phyloP scores from a whole-genome alignment of 73 alveolate species.

The Paramecium octaurelia region DNA sequence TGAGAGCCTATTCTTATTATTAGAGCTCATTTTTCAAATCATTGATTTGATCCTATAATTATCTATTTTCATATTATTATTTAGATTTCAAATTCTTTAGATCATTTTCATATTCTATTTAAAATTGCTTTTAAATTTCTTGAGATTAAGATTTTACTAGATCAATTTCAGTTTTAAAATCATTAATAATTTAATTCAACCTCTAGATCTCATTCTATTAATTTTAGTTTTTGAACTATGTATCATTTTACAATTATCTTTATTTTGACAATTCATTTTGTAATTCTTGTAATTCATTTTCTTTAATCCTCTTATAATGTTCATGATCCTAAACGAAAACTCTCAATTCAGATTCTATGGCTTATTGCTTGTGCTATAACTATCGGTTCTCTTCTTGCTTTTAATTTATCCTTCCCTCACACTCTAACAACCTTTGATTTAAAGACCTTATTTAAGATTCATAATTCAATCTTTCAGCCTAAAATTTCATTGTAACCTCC shows the following conservation, averaged over 20 bases:
- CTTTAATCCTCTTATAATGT: background rate
- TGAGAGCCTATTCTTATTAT: background rate
- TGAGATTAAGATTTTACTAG: background rate
- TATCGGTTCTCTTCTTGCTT: background rate
- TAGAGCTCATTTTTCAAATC: background rate
- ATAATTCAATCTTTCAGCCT: slow-evolving; percentile 7
- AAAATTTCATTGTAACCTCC: background rate
- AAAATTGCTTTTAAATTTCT: background rate
- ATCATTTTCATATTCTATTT: background rate
- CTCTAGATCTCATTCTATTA: background rate
- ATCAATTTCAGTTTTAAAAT: background rate
- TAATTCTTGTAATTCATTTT: background rate
- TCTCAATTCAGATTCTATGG: background rate
- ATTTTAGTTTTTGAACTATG: background rate
- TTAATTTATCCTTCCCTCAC: background rate
- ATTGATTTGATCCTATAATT: background rate
- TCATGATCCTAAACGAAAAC: background rate
- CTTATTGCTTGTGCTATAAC: background rate
- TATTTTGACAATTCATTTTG: background rate
- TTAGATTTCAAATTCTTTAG: background rate
- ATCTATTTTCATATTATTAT: background rate
- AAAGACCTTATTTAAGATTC: background rate
- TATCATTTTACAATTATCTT: background rate
- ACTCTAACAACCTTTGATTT: background rate
- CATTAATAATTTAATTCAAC: background rate